Conservation (phyloP, 352 stramenopile species). For the Phytophthora uliginosa region DNA sequence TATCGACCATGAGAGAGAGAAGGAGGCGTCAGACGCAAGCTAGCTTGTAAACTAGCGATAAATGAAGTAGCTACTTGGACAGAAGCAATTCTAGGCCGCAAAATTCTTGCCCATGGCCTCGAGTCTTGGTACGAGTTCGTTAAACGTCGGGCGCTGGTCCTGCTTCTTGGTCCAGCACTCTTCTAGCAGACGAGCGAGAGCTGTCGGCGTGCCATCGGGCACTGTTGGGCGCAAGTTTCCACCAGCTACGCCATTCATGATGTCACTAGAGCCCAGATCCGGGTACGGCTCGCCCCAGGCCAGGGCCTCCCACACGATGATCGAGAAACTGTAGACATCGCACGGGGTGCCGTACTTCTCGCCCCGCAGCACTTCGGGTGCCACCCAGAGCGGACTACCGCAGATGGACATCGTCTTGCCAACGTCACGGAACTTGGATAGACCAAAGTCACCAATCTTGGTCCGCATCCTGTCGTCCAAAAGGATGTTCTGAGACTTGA, state of each 20-base stretch:
- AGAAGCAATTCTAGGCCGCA: constrained; percentile 29
- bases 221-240: constrained; percentile 80
- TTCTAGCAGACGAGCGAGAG: constrained; percentile 68
- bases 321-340: constrained; percentile 92
- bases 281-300: constrained; percentile 86
- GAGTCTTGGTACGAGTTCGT: constrained; percentile 84
- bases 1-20: no score
- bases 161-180: constrained; percentile 91
- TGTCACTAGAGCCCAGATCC: constrained; percentile 83
- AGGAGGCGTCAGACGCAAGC: background rate
- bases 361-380: constrained; percentile 79
- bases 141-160: constrained; percentile 82
- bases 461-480: constrained; percentile 88
- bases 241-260: constrained; percentile 87
- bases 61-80: constrained; percentile 19
- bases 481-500: constrained; percentile 87
- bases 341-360: constrained; percentile 88
- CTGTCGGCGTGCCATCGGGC: constrained; percentile 68
- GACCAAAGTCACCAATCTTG: constrained; percentile 87
- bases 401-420: constrained; percentile 92
- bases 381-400: constrained; percentile 84
- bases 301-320: constrained; percentile 90
- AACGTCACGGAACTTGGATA: constrained; percentile 89
- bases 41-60: constrained; percentile 18
- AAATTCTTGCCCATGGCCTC: constrained; percentile 88